Base-by-base conservation (phyloP, 2,329 filamentous ascomycete species). In the Fusarium clavum region DNA sequence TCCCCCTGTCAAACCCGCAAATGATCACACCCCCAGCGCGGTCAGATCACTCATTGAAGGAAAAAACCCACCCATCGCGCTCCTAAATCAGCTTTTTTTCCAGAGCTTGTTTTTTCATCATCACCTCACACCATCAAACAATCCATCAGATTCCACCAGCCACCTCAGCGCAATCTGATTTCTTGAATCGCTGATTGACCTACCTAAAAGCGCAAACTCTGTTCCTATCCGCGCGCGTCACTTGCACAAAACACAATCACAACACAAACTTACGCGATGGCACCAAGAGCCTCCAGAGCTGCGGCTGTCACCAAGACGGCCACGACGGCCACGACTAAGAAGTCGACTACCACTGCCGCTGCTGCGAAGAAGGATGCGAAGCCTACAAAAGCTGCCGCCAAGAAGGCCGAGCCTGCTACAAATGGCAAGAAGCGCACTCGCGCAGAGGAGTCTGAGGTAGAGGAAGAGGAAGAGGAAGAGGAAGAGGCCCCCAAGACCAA, bases 381-480 rank as follows among this genome's bases (percentile, higher is more conserved):
- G 64, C 48, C 69, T 5, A 64, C 64, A 38, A 75, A 73, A 57
- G 16, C 74, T 32, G 58, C 72, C 4, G 48, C 71, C 12, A 75
- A 73, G 27, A 59, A 74, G 54, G 68, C 62, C 49, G 73, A 64
- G 24, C 53, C 72, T 41, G 67, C 61, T 13, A 49, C 65, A 43
- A 76, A 76, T 57, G 72, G 72, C 71, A 76, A 74, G 71, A 76
- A 76, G 66, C 75, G 77, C 67, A 77, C 70, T 38, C 47, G 56
- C 51, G 64, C 55, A 32, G 74, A 76, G 25, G 73, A 73, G 57
- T 57, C 73, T 30, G 75, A 78, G 44, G 61, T 74, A 47, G 75
- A 79, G 68, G 62, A 69, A 27, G 74, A 73, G 61, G 73, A 69
- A 27, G 74, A 73, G 61, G 73, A 69, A 6, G 69, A 74, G 64